A percentile compares a stretch with the other conserved stretches of the same genome.
phyloP scores from a whole-genome alignment of 2,329 filamentous ascomycete genomes.

The Helotiales sp. region DNA sequence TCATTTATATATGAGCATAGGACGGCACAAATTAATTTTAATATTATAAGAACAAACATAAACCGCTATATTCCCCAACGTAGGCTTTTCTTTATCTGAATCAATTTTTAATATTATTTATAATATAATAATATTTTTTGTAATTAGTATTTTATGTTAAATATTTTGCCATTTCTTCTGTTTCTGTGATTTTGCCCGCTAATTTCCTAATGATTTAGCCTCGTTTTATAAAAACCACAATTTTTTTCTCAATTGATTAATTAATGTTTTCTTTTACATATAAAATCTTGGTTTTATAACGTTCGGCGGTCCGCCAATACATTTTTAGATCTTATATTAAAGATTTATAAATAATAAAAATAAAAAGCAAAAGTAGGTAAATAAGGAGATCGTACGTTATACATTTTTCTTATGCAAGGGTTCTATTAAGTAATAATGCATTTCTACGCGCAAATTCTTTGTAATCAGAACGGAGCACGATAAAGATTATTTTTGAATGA shows the following conservation, averaged over 20 bases:
- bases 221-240: not conserved
- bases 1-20: not conserved
- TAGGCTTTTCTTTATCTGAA: not conserved
- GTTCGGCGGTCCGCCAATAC: not conserved
- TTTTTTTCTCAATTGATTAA: not conserved
- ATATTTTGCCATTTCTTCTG: not conserved
- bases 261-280: not conserved
- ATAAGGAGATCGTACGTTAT: not conserved
- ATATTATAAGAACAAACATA: not conserved
- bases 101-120: not conserved
- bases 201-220: not conserved
- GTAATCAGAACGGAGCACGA: not conserved
- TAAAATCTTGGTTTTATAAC: not conserved
- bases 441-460: not conserved
- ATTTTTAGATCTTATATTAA: not conserved
- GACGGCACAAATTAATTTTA: not conserved
- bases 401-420: not conserved
- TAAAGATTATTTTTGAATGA: not conserved
- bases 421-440: not conserved
- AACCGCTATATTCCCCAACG: not conserved
- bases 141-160: not conserved
- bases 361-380: not conserved
- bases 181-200: not conserved
- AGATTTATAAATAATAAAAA: not conserved
- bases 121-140: not conserved